phyloP scores from a whole-genome alignment of 2,329 filamentous ascomycete genomes.

The Aspergillus alliaceus region DNA sequence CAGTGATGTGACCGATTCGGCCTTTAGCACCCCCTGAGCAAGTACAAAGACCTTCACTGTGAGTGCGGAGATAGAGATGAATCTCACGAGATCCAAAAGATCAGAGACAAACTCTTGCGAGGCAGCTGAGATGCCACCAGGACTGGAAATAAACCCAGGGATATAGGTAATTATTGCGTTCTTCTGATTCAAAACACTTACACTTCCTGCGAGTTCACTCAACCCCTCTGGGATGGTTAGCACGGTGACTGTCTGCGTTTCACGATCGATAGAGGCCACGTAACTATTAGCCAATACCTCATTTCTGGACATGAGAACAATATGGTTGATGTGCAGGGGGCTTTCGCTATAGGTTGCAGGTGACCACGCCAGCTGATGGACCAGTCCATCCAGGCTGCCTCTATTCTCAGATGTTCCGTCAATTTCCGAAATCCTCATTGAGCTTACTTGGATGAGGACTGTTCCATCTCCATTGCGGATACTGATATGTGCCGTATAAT shows the following conservation, averaged over 20 bases:
- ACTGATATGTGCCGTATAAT: conserved; percentile 26
- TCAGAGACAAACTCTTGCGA: neutral
- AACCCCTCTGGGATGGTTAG: neutral
- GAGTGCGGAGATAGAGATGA: neutral
- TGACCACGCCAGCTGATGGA: conserved; percentile 41
- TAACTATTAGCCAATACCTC: neutral
- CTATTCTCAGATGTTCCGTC: conserved; percentile 30
- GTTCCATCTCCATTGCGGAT: conserved; percentile 29
- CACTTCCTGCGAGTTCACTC: neutral
- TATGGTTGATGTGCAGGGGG: neutral
- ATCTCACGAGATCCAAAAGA: neutral
- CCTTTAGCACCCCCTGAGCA: conserved; percentile 27
- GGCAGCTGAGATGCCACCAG: neutral
- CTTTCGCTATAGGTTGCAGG: conserved; percentile 22
- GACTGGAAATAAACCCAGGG: neutral
- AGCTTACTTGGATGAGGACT: conserved; percentile 31
- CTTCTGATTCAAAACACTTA: neutral
- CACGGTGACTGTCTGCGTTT: neutral
- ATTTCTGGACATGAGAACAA: neutral
- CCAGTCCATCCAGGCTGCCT: conserved; percentile 29
- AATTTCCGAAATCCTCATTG: conserved; percentile 44
- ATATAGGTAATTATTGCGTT: neutral
- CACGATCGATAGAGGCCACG: neutral
- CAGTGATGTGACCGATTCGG: conserved; percentile 28
- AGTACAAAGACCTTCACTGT: conserved; percentile 17